Evolutionary conservation across 495 filamentous ascomycete species (phyloP), one percentile per base, ranked within the genome.

Genomic region (Hamigera avellanea): DNA sequence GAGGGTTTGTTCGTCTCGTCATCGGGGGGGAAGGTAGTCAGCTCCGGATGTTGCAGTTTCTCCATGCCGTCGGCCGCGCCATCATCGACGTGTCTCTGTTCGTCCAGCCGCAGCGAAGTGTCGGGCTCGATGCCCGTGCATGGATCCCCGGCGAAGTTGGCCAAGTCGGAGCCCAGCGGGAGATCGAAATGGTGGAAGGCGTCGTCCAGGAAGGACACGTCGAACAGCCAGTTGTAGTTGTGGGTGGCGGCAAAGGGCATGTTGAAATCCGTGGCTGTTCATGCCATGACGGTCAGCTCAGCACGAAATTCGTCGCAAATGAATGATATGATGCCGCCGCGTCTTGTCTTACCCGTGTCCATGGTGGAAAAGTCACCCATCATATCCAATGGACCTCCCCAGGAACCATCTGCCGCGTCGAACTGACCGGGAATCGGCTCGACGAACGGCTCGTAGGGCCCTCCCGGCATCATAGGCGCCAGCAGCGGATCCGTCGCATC

Each of bases 161-260:
- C 38, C 12, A 53, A 30, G 17, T 57, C 53, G 14, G 51, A 48
- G 7, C 45, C 50, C 0, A 59, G 32, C 3, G 52, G 54, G 3
- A 53, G 41, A 13, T 59, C 52, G 23, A 57, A 44, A 10, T 52
- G 39, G 21, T 56, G 26, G 41, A 59, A 57, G 26, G 61, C 61
- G 43, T 61, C 47, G 43, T 63, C 48, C 18, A 60, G 48, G 14
- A 53, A 52, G 17, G 50, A 40, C 27, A 64, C 57, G 36, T 67
- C 64, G 49, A 76, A 76, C 13, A 74, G 41, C 70, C 72, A 75
- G 40, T 70, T 69, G 42, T 73, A 74, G 37, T 75, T 70, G 36
- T 54, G 57, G 26, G 66, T 63, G 4, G 70, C 69, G 4, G 69
- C 73, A 44, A 73, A 77, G 2, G 70, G 70, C 40, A 69, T 66